Evolutionary conservation across 1,284 basidiomycete species (phyloP).

Genomic region (Moesziomyces sp.): DNA sequence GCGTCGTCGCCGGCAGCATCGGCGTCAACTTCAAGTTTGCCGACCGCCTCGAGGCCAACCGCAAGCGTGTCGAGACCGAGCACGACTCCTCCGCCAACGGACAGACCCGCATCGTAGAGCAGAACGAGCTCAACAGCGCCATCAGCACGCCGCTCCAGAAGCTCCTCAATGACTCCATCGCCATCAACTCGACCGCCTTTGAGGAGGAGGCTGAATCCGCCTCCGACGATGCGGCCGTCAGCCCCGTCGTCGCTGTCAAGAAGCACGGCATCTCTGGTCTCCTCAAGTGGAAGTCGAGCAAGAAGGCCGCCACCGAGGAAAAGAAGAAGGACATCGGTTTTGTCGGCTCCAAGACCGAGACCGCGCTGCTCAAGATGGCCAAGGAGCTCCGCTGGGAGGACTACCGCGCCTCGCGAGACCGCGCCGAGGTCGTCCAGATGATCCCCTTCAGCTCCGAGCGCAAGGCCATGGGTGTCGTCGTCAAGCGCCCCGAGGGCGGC

Average conservation of each 20-base stretch:
- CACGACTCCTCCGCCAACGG: conserved; percentile 57
- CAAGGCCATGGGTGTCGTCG: conserved; percentile 95
- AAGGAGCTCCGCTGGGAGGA: conserved; percentile 84
- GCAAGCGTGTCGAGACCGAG: conserved; percentile 79
- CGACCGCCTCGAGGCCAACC: conserved; percentile 79
- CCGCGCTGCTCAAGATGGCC: conserved; percentile 89
- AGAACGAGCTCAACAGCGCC: conserved; percentile 70
- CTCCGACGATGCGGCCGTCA: conserved; percentile 9
- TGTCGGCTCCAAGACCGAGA: conserved; percentile 96
- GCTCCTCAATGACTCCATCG: conserved; percentile 86
- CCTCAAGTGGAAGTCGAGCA: conserved; percentile 26
- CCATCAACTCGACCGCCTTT: conserved; percentile 95
- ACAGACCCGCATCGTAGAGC: conserved; percentile 87
- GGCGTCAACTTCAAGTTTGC: conserved; percentile 95
- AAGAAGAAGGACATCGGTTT: conserved; percentile 72
- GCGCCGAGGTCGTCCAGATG: conserved; percentile 82
- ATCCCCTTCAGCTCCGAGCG: conserved; percentile 94
- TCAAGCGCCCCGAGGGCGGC: conserved; percentile 73
- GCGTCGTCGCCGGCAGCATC: conserved; percentile 92
- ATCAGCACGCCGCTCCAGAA: conserved; percentile 76
- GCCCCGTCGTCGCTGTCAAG: conserved; percentile 31
- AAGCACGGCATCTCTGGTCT: conserved; percentile 35
- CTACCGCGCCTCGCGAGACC: conserved; percentile 78
- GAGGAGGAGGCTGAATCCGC: conserved; percentile 70
- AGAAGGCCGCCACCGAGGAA: conserved; percentile 29